These are phyloP conservation scores for Hagleromyces aurorensis DNA, from an alignment of 805 yeast genomes.

Conservation along the genomic window DNA sequence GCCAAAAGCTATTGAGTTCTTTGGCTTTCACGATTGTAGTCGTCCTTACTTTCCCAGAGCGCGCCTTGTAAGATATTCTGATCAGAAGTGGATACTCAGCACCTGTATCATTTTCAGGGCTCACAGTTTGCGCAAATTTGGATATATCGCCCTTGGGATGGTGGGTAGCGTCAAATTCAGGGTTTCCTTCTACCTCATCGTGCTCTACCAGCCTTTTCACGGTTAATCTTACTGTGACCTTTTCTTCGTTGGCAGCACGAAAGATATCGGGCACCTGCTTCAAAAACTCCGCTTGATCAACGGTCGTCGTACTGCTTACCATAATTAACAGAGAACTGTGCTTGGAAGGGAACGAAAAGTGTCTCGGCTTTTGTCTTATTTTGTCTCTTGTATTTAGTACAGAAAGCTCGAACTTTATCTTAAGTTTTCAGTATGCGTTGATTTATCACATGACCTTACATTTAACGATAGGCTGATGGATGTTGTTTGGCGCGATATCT, in stretches of 20 bases:
- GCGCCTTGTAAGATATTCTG: conserved; percentile 39
- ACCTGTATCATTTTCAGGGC: conserved; percentile 12
- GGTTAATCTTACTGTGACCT: conserved; percentile 23
- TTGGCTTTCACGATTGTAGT: conserved; percentile 64
- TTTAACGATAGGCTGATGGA: too few relatives aligned
- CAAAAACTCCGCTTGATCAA: conserved; percentile 22
- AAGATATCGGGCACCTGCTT: conserved; percentile 19
- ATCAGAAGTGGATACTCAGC: conserved; percentile 54
- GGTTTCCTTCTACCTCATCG: conserved; percentile 32
- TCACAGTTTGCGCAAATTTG: conserved; percentile 11
- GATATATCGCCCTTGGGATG: conserved; percentile 29
- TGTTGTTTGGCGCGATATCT: too few relatives aligned
- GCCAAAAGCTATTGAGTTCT: conserved; percentile 68
- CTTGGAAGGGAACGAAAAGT: too few relatives aligned
- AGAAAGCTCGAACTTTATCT: too few relatives aligned
- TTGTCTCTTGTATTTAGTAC: too few relatives aligned
- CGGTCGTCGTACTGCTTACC: too few relatives aligned
- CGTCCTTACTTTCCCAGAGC: conserved; percentile 42
- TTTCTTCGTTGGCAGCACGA: conserved; percentile 21
- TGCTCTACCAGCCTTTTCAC: conserved; percentile 25
- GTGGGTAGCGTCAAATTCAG: conserved; percentile 44
- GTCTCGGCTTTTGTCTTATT: too few relatives aligned
- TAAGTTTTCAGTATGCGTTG: too few relatives aligned
- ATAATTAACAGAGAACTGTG: too few relatives aligned
- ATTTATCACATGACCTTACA: too few relatives aligned